Evolutionary conservation across 2,329 filamentous ascomycete species (phyloP).

Genomic region (Aspergillus sp.): DNA sequence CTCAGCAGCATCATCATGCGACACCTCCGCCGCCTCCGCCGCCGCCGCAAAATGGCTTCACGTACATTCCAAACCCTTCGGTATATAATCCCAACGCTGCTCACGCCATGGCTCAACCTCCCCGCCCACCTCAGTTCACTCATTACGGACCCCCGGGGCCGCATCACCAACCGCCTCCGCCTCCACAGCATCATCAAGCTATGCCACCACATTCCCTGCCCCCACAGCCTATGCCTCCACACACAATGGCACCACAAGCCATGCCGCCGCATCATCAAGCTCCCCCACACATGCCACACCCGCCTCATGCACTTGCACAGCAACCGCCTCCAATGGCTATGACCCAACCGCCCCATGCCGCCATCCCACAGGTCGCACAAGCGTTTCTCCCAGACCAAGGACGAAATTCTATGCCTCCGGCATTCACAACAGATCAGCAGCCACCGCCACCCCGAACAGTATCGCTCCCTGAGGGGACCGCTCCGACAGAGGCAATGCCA

Average conservation of each 20-base stretch:
- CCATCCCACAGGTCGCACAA: conserved; percentile 60
- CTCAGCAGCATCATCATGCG: conserved; percentile 62
- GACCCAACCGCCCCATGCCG: conserved; percentile 41
- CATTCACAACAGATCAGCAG: conserved; percentile 62
- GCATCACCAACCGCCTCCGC: conserved; percentile 26
- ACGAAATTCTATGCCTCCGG: conserved; percentile 70
- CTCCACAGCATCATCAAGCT: conserved; percentile 33
- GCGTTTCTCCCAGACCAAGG: conserved; percentile 76
- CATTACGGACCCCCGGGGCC: conserved; percentile 44
- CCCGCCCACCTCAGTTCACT: conserved; percentile 46
- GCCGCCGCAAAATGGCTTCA: conserved; percentile 67
- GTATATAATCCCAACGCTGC: conserved; percentile 73
- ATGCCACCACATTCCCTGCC: conserved; percentile 28
- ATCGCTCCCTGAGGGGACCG: conserved; percentile 58
- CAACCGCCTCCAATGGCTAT: conserved; percentile 29
- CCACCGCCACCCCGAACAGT: conserved; percentile 64
- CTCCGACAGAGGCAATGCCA: conserved; percentile 53
- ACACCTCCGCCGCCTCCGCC: conserved; percentile 60
- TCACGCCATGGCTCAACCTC: conserved; percentile 47
- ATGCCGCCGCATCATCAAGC: conserved; percentile 43
- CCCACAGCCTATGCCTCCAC: conserved; percentile 34
- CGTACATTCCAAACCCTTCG: conserved; percentile 81
- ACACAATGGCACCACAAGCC: conserved; percentile 43
- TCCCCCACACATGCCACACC: conserved; percentile 43
- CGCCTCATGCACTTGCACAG: conserved; percentile 38